Evolutionary conservation across 768 basidiomycete genomes (phyloP).

Genomic region (Dentipellis fragilis): DNA sequence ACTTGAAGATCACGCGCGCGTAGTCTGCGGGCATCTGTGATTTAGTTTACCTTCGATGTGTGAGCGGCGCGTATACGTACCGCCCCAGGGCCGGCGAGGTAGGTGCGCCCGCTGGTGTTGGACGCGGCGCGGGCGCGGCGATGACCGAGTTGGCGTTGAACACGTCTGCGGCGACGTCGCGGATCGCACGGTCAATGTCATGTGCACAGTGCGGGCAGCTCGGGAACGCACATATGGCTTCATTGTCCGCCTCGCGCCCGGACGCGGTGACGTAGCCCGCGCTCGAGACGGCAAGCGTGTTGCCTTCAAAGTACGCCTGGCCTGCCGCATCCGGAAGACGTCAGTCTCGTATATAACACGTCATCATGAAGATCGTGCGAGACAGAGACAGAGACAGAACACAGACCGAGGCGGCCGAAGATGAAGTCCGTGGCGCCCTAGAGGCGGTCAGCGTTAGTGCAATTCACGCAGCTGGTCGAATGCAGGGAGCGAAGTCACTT

Average conservation of each 20-base stretch:
- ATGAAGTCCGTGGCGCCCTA: conserved; percentile 43
- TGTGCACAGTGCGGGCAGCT: not conserved
- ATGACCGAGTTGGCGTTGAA: conserved; percentile 36
- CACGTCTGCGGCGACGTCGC: conserved; percentile 23
- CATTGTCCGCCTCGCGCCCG: conserved; percentile 35
- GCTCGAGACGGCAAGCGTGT: conserved; percentile 35
- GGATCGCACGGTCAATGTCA: no score
- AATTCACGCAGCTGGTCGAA: not conserved
- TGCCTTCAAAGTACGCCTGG: conserved; percentile 37
- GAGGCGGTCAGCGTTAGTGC: not conserved
- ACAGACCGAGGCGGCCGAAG: conserved; percentile 28
- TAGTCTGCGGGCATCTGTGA: conserved; percentile 24
- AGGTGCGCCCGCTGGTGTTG: conserved; percentile 26
- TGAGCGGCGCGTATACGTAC: no score
- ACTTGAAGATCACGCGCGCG: conserved; percentile 41
- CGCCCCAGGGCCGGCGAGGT: conserved; percentile 38
- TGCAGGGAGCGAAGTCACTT: not conserved
- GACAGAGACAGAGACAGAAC: no score
- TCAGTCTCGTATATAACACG: no score
- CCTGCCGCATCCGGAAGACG: not conserved
- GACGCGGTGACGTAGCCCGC: conserved; percentile 39
- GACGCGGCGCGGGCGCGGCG: conserved; percentile 29
- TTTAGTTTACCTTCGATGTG: no score
- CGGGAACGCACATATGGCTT: conserved; percentile 32
- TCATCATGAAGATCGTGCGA: no score